A percentile compares a stretch with the other conserved stretches of the same genome.
These are phyloP conservation scores for Theobroma grandiflorum DNA, from an alignment of 441 rosid genomes.

Conservation along the genomic window DNA sequence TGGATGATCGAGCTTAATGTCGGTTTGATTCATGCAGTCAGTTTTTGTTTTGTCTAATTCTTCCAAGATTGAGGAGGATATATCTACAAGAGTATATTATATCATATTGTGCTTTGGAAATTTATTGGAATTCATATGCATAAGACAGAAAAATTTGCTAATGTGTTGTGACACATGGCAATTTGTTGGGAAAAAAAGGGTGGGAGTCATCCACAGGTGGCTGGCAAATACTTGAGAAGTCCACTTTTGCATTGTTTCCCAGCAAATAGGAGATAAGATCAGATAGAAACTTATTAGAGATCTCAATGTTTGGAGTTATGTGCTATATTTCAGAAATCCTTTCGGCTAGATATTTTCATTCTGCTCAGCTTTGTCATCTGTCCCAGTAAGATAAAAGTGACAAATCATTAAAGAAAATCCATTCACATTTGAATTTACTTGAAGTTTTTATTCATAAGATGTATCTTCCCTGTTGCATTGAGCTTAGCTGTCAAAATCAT, in stretches of 20 bases:
- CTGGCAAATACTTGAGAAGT: conserved; percentile 10
- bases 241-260: conserved; percentile 18
- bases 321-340: background rate
- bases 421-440: background rate
- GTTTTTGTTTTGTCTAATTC: background rate
- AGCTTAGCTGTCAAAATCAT: background rate
- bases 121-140: conserved; percentile 19
- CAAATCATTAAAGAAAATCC: background rate
- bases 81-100: background rate
- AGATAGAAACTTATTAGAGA: background rate
- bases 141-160: conserved; percentile 17
- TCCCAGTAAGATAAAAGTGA: background rate
- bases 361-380: conserved; percentile 1
- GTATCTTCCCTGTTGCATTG: background rate
- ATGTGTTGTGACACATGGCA: conserved; percentile 16
- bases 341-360: conserved; percentile 9
- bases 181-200: background rate
- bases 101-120: background rate
- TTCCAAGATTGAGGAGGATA: background rate
- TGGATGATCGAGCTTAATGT: background rate
- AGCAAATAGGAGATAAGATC: conserved; percentile 14
- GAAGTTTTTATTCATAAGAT: conserved; percentile 3
- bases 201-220: conserved; percentile 11
- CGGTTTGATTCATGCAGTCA: background rate
- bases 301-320: background rate